Conservation (phyloP, 345 rosid genomes). For the Gossypium herbaceum region DNA sequence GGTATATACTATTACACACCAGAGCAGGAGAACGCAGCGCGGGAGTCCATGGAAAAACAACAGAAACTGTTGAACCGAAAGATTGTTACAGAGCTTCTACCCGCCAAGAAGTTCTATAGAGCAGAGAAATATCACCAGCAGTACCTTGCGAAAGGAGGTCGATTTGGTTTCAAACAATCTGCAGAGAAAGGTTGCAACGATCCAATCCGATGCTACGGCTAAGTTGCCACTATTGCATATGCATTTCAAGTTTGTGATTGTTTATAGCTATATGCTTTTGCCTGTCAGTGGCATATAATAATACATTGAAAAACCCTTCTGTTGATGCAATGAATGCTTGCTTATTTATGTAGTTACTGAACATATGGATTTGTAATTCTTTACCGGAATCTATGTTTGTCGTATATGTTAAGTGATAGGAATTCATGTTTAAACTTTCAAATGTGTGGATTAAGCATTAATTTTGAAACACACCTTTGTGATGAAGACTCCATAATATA, state of each 20-base stretch:
- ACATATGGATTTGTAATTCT: not conserved
- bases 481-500: no score
- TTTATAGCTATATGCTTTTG: not conserved
- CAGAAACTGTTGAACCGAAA: constrained; percentile 58
- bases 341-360: not conserved
- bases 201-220: constrained; percentile 91
- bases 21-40: constrained; percentile 79
- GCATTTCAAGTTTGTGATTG: constrained; percentile 7
- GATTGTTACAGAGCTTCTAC: constrained; percentile 77
- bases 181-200: constrained; percentile 80
- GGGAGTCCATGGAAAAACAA: constrained; percentile 54
- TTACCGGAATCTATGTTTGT: not conserved
- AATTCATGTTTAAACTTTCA: no score
- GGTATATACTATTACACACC: constrained; percentile 75
- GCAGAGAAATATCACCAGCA: constrained; percentile 96
- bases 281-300: not conserved
- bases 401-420: no score
- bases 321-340: not conserved
- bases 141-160: constrained; percentile 88
- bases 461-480: not conserved
- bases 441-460: not conserved
- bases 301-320: not conserved
- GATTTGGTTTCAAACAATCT: constrained; percentile 73
- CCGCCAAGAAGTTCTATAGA: constrained; percentile 84
- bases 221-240: constrained; percentile 12